Conservation (phyloP, 768 basidiomycete species). For the Lactarius trivialis region DNA sequence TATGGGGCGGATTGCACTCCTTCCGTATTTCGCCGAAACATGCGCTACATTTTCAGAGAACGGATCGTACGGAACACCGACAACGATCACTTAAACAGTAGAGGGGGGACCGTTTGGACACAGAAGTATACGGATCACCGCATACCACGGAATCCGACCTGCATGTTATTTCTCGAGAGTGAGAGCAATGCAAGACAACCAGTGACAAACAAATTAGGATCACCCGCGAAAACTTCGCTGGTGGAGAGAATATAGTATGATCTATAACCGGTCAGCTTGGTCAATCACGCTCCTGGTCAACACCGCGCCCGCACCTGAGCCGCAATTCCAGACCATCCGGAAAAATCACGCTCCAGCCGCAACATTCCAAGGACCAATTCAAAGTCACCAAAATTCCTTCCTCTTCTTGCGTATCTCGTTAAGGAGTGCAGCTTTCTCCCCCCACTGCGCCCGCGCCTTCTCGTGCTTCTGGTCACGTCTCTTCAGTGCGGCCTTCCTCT, state of each 20-base stretch:
- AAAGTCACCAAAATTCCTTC: conserved; percentile 59
- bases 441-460: conserved; percentile 52
- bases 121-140: not conserved
- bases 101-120: not conserved
- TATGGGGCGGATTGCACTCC: not conserved
- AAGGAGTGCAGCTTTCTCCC: conserved; percentile 56
- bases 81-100: not conserved
- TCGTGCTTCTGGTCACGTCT: conserved; percentile 44
- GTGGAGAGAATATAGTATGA: not conserved
- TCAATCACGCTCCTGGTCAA: not conserved
- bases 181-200: not conserved
- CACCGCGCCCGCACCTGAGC: not conserved
- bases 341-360: conserved; percentile 2
- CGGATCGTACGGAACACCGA: not conserved
- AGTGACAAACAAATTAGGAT: not conserved
- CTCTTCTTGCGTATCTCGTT: conserved; percentile 62
- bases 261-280: not conserved
- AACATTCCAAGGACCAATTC: conserved; percentile 4
- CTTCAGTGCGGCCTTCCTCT: conserved; percentile 38
- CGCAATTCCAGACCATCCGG: not conserved
- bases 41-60: not conserved
- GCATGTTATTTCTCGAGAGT: not conserved
- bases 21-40: conserved; percentile 1
- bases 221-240: not conserved
- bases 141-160: not conserved